phyloP scores from a whole-genome alignment of 768 basidiomycete species.

The Cantharellus anzutake region DNA sequence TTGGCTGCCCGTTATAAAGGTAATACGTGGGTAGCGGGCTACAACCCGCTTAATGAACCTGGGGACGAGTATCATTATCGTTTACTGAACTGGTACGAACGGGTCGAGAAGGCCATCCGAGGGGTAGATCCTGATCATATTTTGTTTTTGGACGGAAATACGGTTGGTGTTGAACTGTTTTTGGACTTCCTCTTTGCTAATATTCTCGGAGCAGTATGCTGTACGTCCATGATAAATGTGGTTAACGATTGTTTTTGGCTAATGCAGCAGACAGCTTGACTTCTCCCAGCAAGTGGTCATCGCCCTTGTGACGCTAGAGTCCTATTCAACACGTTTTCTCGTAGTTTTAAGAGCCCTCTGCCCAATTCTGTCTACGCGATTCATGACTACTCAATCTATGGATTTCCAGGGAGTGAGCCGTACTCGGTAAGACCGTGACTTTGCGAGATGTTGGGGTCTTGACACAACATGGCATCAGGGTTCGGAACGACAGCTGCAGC shows the following conservation, averaged over 20 bases:
- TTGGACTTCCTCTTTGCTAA: neutral
- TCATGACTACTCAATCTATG: slow-evolving; percentile 20
- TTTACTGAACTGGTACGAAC: slow-evolving; percentile 46
- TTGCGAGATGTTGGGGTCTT: slow-evolving; percentile 5
- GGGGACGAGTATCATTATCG: slow-evolving; percentile 48
- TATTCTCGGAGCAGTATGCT: neutral
- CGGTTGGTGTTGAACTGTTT: slow-evolving; percentile 13
- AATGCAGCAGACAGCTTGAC: neutral
- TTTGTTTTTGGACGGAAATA: slow-evolving; percentile 71
- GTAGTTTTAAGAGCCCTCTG: slow-evolving; percentile 7
- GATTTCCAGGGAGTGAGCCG: slow-evolving; percentile 15
- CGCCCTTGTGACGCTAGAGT: too few relatives aligned
- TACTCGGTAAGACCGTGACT: slow-evolving; percentile 12
- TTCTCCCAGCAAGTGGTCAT: slow-evolving; percentile 5
- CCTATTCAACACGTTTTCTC: slow-evolving; percentile 40
- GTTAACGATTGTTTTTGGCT: neutral
- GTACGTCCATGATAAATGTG: neutral
- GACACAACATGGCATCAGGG: neutral
- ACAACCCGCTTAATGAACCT: slow-evolving; percentile 74
- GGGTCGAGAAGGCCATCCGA: slow-evolving; percentile 50
- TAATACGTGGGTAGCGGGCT: slow-evolving; percentile 45
- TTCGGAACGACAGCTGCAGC: too few relatives aligned
- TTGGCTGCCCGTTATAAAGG: slow-evolving; percentile 56
- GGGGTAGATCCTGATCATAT: slow-evolving; percentile 46
- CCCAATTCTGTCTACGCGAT: slow-evolving; percentile 20